Base-by-base conservation (phyloP, 2,329 filamentous ascomycete genomes). In the Immersiporthe knoxdaviesiana region DNA sequence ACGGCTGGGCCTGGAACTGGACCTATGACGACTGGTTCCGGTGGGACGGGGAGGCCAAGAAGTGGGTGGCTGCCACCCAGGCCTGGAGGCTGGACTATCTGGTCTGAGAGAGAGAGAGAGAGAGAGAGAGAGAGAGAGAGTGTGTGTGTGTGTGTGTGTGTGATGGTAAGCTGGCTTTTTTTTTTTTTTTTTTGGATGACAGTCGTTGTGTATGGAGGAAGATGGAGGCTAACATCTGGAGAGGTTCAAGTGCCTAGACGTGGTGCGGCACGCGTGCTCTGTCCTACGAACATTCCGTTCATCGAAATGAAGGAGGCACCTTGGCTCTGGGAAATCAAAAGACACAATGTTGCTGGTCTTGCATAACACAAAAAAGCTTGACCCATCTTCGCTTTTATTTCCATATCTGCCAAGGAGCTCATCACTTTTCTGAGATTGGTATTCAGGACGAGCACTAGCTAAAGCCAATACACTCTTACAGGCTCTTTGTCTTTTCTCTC, bases 21-120 rank as follows among this genome's bases (percentile, higher is more conserved):
- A 52, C n/a, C 7, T 63, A 60, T 16, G 65, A 64, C 24, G 68
- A 64, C 59, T 69, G 68, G 68, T 67, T 69, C 65, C 61, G 65
- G 37, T 69, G 67, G 67, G 35, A 54, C 2, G 63, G 10, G 7
- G 58, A 12, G 18, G 67, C 41, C 56, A 6, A 11, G 44, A 52
- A 12, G 30, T 69, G 65, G 54, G 50, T 69, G 11, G 61, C 50
- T 16, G 64, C 68, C 2, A 41, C 14, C 39, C 24, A 47, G 37
- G 60, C 41, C 7, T 30, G 56, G 30, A 67, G 50, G 60, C 41
- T 66, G 6, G 64, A 67, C 11, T 64, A 47, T 24, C 24, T 63
- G 24, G 24, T 63, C 14, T 69, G 65, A 69, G 24, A 35, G 35
- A 35, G n/a, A n/a, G n/a, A n/a, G n/a, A n/a, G n/a, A n/a, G n/a